Conservation (phyloP, 306 rosid genomes). For the Quercus robur region DNA sequence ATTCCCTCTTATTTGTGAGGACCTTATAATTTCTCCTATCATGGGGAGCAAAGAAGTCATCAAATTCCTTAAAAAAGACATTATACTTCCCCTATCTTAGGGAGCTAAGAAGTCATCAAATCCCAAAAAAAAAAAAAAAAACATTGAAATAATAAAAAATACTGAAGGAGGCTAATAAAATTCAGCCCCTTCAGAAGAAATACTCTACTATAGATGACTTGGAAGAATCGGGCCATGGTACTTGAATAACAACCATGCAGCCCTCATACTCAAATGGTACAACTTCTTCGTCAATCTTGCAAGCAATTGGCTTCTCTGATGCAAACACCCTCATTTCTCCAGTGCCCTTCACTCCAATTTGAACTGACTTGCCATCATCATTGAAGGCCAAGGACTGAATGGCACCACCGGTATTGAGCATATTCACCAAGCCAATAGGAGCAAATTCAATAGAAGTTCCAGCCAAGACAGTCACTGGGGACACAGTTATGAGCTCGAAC, state of each 20-base stretch:
- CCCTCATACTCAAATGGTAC: constrained; percentile 60
- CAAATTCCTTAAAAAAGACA: constrained; percentile 12
- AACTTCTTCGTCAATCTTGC: constrained; percentile 50
- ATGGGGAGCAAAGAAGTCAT: not conserved
- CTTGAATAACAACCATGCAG: constrained; percentile 53
- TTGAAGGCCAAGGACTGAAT: constrained; percentile 48
- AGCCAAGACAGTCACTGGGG: constrained; percentile 50
- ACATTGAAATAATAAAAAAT: not conserved
- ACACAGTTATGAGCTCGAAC: constrained; percentile 76
- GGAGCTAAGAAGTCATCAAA: constrained; percentile 16
- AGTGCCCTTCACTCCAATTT: constrained; percentile 56
- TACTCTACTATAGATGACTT: constrained; percentile 49
- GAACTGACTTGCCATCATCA: constrained; percentile 29
- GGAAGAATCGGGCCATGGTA: constrained; percentile 76
- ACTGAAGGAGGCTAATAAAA: not conserved
- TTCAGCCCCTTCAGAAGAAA: constrained; percentile 27
- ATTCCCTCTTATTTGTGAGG: too few species aligned
- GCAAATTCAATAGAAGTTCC: constrained; percentile 52
- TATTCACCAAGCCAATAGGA: constrained; percentile 82
- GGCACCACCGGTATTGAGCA: constrained; percentile 89
- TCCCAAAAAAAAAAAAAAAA: not conserved
- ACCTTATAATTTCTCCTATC: not conserved
- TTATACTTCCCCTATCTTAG: not conserved
- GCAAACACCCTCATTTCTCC: constrained; percentile 83
- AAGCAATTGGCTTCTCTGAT: constrained; percentile 52